phyloP scores from a whole-genome alignment of 1,139 yeast species.

The Yarrowia galli region DNA sequence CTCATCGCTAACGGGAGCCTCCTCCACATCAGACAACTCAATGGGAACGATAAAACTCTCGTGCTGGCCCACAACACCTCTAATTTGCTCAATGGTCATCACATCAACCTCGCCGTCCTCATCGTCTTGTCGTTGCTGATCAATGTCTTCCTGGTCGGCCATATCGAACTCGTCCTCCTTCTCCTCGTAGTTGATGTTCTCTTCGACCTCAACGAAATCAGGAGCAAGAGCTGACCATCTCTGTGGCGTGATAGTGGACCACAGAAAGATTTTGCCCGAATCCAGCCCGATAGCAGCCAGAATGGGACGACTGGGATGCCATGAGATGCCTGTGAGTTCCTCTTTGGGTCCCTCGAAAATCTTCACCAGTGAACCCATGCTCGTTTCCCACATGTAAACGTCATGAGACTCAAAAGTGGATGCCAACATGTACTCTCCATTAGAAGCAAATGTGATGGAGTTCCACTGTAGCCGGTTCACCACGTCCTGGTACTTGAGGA shows the following conservation, averaged over 20 bases:
- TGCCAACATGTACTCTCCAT: constrained; percentile 87
- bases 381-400: constrained; percentile 91
- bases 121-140: constrained; percentile 65
- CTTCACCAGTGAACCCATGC: constrained; percentile 83
- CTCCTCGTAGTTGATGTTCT: constrained; percentile 86
- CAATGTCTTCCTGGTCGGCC: constrained; percentile 68
- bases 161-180: constrained; percentile 93
- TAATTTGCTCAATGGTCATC: constrained; percentile 59
- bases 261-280: constrained; percentile 79
- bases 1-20: constrained; percentile 38
- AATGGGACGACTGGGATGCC: constrained; percentile 79
- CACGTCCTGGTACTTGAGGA: constrained; percentile 88
- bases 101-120: constrained; percentile 78
- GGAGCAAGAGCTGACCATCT: constrained; percentile 98
- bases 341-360: constrained; percentile 94
- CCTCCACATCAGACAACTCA: constrained; percentile 46
- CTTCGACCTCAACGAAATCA: constrained; percentile 93
- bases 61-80: constrained; percentile 43
- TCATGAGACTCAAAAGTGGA: constrained; percentile 91
- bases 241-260: constrained; percentile 86
- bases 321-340: constrained; percentile 73
- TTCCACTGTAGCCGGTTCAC: constrained; percentile 93
- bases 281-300: constrained; percentile 91
- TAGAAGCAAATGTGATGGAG: constrained; percentile 72
- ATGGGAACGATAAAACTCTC: constrained; percentile 50